These are phyloP conservation scores for Leccinum fibrillosum DNA, from an alignment of 768 basidiomycete species.

Conservation along the genomic window DNA sequence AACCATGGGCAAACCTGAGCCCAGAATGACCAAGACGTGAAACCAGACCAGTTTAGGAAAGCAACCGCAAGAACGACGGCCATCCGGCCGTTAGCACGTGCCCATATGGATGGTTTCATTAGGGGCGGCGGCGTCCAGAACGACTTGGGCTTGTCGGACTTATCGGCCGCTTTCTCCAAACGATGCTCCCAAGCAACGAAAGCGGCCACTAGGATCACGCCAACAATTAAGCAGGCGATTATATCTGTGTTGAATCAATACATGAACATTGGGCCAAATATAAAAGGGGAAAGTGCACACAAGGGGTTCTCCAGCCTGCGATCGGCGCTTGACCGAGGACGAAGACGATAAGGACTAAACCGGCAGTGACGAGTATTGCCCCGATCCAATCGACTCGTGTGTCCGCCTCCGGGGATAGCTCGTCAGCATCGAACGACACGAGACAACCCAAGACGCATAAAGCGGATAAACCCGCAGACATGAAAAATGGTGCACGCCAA, in stretches of 20 bases:
- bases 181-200: conserved; percentile 69
- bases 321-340: conserved; percentile 64
- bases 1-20: conserved; percentile 31
- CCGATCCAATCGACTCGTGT: conserved; percentile 76
- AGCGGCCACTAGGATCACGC: conserved; percentile 47
- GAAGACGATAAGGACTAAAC: conserved; percentile 69
- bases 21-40: conserved; percentile 55
- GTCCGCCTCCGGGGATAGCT: conserved; percentile 35
- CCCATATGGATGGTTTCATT: conserved; percentile 63
- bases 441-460: conserved; percentile 51
- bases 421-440: conserved; percentile 61
- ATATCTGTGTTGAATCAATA: conserved; percentile 48
- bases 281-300: conserved; percentile 31
- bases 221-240: conserved; percentile 62
- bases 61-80: conserved; percentile 59
- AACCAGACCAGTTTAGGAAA: conserved; percentile 62
- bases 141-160: conserved; percentile 14
- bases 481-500: conserved; percentile 70
- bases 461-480: conserved; percentile 55
- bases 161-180: conserved; percentile 40
- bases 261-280: conserved; percentile 20
- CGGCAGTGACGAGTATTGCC: conserved; percentile 58
- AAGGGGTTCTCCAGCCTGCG: conserved; percentile 60
- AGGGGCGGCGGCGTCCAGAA: conserved; percentile 53
- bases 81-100: conserved; percentile 57